A percentile compares a stretch with the other conserved stretches of the same genome.
Conservation (phyloP, 306 rosid genomes). For the Cucurbita argyrosperma region DNA sequence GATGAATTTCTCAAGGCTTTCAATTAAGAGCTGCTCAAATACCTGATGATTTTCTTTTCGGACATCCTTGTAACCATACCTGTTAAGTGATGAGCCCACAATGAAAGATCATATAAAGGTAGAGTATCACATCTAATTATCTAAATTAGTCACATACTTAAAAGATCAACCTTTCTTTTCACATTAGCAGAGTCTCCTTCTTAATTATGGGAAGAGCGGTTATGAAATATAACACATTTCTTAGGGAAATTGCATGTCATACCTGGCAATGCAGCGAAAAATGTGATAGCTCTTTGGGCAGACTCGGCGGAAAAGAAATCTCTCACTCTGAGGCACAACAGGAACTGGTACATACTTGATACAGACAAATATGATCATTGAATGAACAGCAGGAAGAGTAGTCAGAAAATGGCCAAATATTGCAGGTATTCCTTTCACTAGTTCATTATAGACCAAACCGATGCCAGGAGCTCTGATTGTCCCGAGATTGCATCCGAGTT, state of each 20-base stretch:
- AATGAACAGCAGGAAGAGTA: conserved; percentile 49
- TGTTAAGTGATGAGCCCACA: conserved; percentile 7
- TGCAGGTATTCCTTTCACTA: conserved; percentile 93
- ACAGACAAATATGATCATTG: conserved; percentile 89
- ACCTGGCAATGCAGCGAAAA: conserved; percentile 92
- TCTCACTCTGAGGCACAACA: conserved; percentile 89
- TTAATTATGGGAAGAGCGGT: not conserved
- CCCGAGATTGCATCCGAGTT: conserved; percentile 83
- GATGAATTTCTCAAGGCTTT: conserved; percentile 91
- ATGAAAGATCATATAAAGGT: not conserved
- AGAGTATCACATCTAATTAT: not conserved
- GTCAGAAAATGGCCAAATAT: conserved; percentile 88
- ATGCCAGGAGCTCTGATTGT: conserved; percentile 94
- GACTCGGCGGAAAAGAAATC: conserved; percentile 94
- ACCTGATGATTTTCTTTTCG: conserved; percentile 91
- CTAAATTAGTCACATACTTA: not conserved
- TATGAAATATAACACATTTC: not conserved
- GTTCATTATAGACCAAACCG: conserved; percentile 85
- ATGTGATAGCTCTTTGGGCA: conserved; percentile 81
- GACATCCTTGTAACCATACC: conserved; percentile 92
- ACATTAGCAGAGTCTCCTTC: not conserved
- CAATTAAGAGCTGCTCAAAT: conserved; percentile 89
- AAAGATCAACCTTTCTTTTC: not conserved
- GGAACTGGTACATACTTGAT: conserved; percentile 89
- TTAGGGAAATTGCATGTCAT: not conserved